Conservation (phyloP, 2,329 filamentous ascomycete species). For the Chrysoporthe deuterocubensis region DNA sequence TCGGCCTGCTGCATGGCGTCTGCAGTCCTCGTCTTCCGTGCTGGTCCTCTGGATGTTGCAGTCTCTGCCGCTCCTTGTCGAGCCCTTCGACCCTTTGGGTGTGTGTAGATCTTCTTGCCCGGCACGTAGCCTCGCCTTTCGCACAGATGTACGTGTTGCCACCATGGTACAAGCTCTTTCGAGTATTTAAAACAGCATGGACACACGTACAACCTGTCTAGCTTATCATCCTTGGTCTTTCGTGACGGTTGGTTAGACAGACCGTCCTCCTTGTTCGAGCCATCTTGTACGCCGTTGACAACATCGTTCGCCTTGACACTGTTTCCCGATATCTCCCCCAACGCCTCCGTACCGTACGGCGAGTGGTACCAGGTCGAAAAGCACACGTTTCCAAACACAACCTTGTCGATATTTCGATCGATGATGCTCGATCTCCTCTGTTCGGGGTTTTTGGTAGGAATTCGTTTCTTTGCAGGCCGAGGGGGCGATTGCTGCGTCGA, state of each 20-base stretch:
- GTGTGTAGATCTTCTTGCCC: constrained; percentile 74
- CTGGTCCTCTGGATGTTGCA: constrained; percentile 32
- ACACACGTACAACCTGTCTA: constrained; percentile 82
- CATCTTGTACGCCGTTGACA: constrained; percentile 38
- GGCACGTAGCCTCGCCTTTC: constrained; percentile 56
- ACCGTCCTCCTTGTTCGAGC: constrained; percentile 37
- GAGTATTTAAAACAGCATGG: constrained; percentile 95
- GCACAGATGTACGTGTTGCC: constrained; percentile 63
- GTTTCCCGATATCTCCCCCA: constrained; percentile 52
- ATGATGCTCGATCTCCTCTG: constrained; percentile 42
- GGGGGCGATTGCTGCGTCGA: constrained; percentile 12
- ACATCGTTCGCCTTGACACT: constrained; percentile 36
- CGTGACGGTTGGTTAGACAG: constrained; percentile 10
- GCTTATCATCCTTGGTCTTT: constrained; percentile 41
- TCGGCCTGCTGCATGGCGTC: constrained; percentile 40
- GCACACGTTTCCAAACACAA: constrained; percentile 80
- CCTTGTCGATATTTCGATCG: constrained; percentile 82
- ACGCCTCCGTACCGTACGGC: constrained; percentile 77
- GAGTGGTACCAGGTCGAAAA: constrained; percentile 94
- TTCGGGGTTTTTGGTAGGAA: constrained; percentile 27
- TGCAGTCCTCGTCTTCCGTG: constrained; percentile 44
- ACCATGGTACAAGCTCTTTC: constrained; percentile 62
- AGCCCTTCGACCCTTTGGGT: constrained; percentile 52
- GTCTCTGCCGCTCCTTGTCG: constrained; percentile 39
- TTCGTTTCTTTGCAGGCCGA: constrained; percentile 18